phyloP scores from a whole-genome alignment of 768 basidiomycete species.

The Tylopilus felleus region DNA sequence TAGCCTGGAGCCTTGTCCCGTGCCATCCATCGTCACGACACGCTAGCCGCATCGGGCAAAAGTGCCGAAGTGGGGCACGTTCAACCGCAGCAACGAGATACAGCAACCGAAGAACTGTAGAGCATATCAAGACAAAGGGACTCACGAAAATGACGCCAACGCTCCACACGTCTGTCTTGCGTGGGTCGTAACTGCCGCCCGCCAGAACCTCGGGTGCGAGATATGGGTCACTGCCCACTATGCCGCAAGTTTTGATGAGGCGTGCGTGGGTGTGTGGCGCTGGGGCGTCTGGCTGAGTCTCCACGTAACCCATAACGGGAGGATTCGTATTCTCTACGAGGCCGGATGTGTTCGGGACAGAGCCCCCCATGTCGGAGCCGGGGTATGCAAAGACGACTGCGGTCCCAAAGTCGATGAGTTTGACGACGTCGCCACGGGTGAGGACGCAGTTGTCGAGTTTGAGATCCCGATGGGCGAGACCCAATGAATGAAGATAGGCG shows the following conservation, averaged over 20 bases:
- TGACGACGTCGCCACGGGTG: conserved; percentile 92
- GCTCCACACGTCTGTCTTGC: conserved; percentile 98
- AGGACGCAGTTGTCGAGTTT: conserved; percentile 99
- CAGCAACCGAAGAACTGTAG: background rate
- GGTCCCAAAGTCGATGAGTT: conserved; percentile 99
- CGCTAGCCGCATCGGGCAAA: background rate
- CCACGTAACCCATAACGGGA: conserved; percentile 20
- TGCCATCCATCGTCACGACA: conserved; percentile 6
- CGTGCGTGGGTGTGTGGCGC: conserved; percentile 40
- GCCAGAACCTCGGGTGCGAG: conserved; percentile 93
- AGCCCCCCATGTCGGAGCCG: conserved; percentile 63
- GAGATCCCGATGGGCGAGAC: conserved; percentile 96
- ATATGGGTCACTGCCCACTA: conserved; percentile 98
- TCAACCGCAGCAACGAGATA: background rate
- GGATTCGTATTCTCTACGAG: background rate
- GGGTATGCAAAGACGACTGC: conserved; percentile 99
- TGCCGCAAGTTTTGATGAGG: conserved; percentile 68
- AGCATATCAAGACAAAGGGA: background rate
- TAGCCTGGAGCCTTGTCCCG: background rate
- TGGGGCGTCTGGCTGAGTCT: conserved; percentile 20
- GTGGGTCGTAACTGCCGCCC: conserved; percentile 83
- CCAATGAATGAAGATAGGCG: conserved; percentile 95
- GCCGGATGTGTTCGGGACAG: conserved; percentile 19
- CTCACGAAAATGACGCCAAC: conserved; percentile 94
- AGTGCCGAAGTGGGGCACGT: conserved; percentile 1